Evolutionary conservation across 2,329 filamentous ascomycete species (phyloP), one percentile per base, ranked within the genome.

Genomic region (Lecanicillium sp.): DNA sequence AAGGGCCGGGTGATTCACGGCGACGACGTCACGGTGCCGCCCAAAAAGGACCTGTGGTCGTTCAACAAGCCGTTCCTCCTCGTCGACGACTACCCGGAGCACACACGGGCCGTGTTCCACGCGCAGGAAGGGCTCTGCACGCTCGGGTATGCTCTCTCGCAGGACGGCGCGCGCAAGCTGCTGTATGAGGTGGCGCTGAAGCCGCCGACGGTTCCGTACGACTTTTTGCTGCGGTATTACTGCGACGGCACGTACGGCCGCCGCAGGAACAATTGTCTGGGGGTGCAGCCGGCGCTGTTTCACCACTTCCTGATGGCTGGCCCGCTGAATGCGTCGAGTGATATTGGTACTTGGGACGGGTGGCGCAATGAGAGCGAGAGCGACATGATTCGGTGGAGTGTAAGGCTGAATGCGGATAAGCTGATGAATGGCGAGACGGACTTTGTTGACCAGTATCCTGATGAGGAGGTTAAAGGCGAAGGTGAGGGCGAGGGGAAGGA

Each of bases 221-320:
- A 75, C 44, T 54, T 69, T 20, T 58, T 67, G 44, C 46, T 74
- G 35, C 51, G 65, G 10, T 62, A 65, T 36, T 67, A 68, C 52
- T 73, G 70, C 46, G 63, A 66, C 17, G 64, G 64, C 10, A 36
- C 32, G 4, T 47, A 56, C 7, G 55, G 55, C 1, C 54, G 59
- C 36, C 47, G 52, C 29, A 44, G 60, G 41, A 56, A 62, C 37
- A 59, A 55, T 32, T 64, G 69, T 51, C 30, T 72, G 43, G 58
- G 60, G 0, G 54, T 60, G 2, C 57, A 61, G 42, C 69, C 68
- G 0, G 55, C 58, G 20, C 49, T 74, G 3, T 68, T 74, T 47
- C 59, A 67, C n/a, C 64, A 69, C 13, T 64, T 71, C 43, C 55
- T 64, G 2, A 49, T 60, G 0, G 57, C 57, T 1, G 71, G 69